A percentile compares a stretch with the other conserved stretches of the same genome.
Evolutionary conservation across 2,329 filamentous ascomycete species (phyloP).

Genomic region (Aureobasidium musti): DNA sequence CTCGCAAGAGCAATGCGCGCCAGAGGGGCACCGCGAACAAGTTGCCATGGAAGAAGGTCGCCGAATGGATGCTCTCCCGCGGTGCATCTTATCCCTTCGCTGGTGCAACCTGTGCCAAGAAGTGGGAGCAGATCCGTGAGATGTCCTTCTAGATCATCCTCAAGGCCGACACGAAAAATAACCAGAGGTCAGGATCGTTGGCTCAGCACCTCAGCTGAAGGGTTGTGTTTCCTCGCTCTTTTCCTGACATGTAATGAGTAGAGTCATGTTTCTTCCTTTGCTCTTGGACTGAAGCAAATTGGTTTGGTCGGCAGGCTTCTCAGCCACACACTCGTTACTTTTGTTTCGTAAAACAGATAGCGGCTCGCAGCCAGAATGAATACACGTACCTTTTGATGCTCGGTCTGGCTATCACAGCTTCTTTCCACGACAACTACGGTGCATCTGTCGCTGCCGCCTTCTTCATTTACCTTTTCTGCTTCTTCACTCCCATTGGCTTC

Average conservation of each 20-base stretch:
- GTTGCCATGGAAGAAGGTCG: conserved; percentile 62
- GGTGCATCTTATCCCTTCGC: conserved; percentile 62
- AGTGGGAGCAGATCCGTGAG: conserved; percentile 55
- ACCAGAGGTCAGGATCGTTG: neutral
- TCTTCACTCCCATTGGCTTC: conserved; percentile 62
- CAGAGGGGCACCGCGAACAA: conserved; percentile 38
- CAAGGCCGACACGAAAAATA: neutral
- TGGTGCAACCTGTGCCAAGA: conserved; percentile 63
- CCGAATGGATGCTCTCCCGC: conserved; percentile 54
- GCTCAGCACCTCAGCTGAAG: neutral
- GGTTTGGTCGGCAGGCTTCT: neutral
- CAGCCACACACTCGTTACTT: neutral
- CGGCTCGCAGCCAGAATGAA: neutral
- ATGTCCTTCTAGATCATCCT: neutral
- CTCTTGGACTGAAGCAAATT: neutral
- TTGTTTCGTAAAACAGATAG: neutral
- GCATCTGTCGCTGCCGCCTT: conserved; percentile 57
- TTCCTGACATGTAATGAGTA: conserved; percentile 3
- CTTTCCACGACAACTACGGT: conserved; percentile 49
- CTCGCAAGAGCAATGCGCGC: conserved; percentile 19
- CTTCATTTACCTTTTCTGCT: conserved; percentile 63
- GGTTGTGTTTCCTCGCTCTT: neutral
- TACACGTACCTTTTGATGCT: conserved; percentile 32
- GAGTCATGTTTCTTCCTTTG: neutral
- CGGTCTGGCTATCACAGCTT: conserved; percentile 56